These are phyloP conservation scores for Filobasidium floriforme DNA, from an alignment of 768 basidiomycete genomes.

Conservation along the genomic window DNA sequence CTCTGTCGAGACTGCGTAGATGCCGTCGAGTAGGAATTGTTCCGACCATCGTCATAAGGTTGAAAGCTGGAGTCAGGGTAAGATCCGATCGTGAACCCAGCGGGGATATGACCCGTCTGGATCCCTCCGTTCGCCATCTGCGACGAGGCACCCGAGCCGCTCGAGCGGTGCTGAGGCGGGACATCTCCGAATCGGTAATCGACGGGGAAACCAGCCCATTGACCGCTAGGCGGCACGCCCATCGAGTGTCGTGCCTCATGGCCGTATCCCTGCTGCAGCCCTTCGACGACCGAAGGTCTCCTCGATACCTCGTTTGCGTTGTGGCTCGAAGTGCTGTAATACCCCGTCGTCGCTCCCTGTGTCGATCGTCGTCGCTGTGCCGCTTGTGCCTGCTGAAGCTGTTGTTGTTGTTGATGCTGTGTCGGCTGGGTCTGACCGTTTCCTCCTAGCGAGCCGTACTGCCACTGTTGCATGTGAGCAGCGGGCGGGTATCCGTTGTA, in stretches of 20 bases:
- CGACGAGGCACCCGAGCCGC: background rate
- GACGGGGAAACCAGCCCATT: conserved; percentile 1
- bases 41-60: conserved; percentile 10
- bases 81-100: background rate
- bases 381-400: background rate
- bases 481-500: conserved; percentile 1
- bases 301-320: background rate
- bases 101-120: background rate
- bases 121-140: background rate
- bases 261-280: background rate
- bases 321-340: background rate
- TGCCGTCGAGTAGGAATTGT: conserved; percentile 15
- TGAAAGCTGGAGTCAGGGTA: background rate
- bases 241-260: conserved; percentile 3
- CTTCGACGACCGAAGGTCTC: conserved; percentile 5
- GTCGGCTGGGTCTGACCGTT: background rate
- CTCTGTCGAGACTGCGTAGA: conserved; percentile 8
- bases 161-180: conserved; percentile 1
- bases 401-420: background rate
- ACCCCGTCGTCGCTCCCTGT: conserved; percentile 7
- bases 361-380: conserved; percentile 4
- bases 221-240: background rate
- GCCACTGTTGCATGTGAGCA: conserved; percentile 5
- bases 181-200: conserved; percentile 9
- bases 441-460: background rate